These are phyloP conservation scores for Saccharomyces hybrid DNA, from an alignment of 1,139 yeast genomes.

Conservation along the genomic window DNA sequence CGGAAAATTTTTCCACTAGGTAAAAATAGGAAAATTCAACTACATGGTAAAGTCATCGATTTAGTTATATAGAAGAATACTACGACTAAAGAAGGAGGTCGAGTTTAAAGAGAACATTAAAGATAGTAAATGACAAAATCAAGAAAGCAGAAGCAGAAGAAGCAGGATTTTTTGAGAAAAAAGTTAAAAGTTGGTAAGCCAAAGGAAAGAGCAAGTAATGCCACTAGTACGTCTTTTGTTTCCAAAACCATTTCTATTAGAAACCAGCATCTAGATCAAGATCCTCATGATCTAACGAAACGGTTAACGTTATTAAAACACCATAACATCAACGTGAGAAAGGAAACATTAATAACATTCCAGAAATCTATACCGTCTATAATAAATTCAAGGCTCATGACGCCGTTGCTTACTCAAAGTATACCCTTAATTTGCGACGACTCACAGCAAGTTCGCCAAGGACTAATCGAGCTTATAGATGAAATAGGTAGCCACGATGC, in stretches of 20 bases:
- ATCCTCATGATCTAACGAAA: constrained; percentile 42
- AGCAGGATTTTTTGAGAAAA: constrained; percentile 45
- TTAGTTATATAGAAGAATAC: not conserved
- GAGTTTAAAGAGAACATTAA: not conserved
- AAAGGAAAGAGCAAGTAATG: constrained; percentile 59
- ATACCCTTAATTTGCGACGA: constrained; percentile 32
- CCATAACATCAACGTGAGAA: constrained; percentile 65
- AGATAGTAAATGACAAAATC: constrained; percentile 25
- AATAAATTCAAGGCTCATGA: constrained; percentile 23
- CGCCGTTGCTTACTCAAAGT: constrained; percentile 25
- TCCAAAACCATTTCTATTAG: constrained; percentile 67
- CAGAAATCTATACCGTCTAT: constrained; percentile 41
- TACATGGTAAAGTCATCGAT: not conserved
- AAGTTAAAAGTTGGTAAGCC: constrained; percentile 87
- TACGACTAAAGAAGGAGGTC: not conserved
- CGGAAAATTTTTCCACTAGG: not conserved
- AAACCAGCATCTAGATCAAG: constrained; percentile 36
- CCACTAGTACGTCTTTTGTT: constrained; percentile 77
- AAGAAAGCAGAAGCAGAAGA: constrained; percentile 31
- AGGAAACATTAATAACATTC: constrained; percentile 56
- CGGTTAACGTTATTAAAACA: constrained; percentile 67
- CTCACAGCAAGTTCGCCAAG: constrained; percentile 50
- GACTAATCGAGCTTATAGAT: constrained; percentile 46
- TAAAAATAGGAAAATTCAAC: not conserved
- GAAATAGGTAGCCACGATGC: constrained; percentile 46